A percentile compares a stretch with the other conserved stretches of the same genome.
phyloP scores from a whole-genome alignment of 1,139 yeast species.

The Pneumocystis jirovecii region DNA sequence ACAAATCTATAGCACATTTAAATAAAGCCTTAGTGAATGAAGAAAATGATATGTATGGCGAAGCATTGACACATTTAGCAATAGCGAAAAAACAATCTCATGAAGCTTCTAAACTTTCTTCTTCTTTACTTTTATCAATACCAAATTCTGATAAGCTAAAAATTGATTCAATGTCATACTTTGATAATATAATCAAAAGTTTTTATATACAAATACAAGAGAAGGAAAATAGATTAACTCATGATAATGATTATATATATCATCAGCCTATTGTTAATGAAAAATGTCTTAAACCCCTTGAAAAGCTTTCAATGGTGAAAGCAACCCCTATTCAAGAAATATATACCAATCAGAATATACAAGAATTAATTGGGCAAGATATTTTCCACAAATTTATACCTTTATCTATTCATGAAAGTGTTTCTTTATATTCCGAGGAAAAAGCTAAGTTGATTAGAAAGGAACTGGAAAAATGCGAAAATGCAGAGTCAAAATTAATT shows the following conservation, averaged over 20 bases:
- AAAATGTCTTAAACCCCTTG: conserved; percentile 41
- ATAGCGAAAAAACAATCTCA: conserved; percentile 29
- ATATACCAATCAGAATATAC: conserved; percentile 35
- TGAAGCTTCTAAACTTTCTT: conserved; percentile 14
- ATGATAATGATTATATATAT: conserved; percentile 81
- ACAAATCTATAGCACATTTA: conserved; percentile 29
- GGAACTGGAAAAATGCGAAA: conserved; percentile 60
- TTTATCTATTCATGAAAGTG: conserved; percentile 67
- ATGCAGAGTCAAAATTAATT: conserved; percentile 62
- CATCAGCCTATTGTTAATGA: conserved; percentile 59
- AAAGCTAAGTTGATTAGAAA: conserved; percentile 62
- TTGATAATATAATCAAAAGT: conserved; percentile 18
- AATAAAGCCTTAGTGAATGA: conserved; percentile 41
- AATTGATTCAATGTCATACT: conserved; percentile 15
- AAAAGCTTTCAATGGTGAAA: conserved; percentile 66
- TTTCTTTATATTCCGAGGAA: conserved; percentile 78
- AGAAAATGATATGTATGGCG: conserved; percentile 47
- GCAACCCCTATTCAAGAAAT: conserved; percentile 44
- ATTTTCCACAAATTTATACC: conserved; percentile 72
- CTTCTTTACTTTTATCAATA: background rate
- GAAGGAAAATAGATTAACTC: conserved; percentile 39
- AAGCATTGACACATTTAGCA: conserved; percentile 54
- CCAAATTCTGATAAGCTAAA: background rate
- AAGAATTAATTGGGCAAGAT: conserved; percentile 36
- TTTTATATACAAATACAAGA: conserved; percentile 26